Evolutionary conservation across 1,139 yeast genomes (phyloP), one percentile per base, ranked within the genome.

Genomic region (Arxiozyma slooffiae): DNA sequence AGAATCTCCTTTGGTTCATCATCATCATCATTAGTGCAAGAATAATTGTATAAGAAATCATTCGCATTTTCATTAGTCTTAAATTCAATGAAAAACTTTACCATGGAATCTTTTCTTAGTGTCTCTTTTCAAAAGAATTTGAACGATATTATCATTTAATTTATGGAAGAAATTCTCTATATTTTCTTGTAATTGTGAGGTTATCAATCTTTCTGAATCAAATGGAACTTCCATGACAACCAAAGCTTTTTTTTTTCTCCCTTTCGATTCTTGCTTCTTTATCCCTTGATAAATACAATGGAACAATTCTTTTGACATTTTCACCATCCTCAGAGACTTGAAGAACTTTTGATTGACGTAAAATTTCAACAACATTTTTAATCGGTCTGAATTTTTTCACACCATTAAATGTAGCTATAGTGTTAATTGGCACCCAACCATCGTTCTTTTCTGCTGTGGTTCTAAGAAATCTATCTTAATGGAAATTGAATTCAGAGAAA

Each of bases 311-410:
- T 71, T 87, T 82, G 52, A 92, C 85, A 73, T 83, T 75, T 66
- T 85, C 94, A 53, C 85, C 88, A 61, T 87, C 85, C 55, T 85
- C 85, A 46, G 89, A 81, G 48, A 92, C 87, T 61, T 83, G 88
- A 56, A 92, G 71, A 47, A 90, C 74, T 53, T 75, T 72, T 4
- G 94, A 82, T 50, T 73, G 70, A 63, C 80, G 79, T 62, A 92
- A 75, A 0, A 96, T 95, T 44, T 80, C 86, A 53, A 86, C 87
- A 41, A 92, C 87, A 55, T 79, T 79, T 53, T 86, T 89, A 58
- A 85, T 76, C 40, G 97, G 97, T 68, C 95, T 80, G 74, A 81
- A 92, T 67, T 87, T 89, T 71, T 88, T 86, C 97, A 92, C 92
- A 71, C 98, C 82, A 64, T 89, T 85, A 69, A 92, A 92, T 39